Evolutionary conservation across 2,329 filamentous ascomycete genomes (phyloP), one percentile per base, ranked within the genome.

Genomic region (Fusarium austroafricanum): DNA sequence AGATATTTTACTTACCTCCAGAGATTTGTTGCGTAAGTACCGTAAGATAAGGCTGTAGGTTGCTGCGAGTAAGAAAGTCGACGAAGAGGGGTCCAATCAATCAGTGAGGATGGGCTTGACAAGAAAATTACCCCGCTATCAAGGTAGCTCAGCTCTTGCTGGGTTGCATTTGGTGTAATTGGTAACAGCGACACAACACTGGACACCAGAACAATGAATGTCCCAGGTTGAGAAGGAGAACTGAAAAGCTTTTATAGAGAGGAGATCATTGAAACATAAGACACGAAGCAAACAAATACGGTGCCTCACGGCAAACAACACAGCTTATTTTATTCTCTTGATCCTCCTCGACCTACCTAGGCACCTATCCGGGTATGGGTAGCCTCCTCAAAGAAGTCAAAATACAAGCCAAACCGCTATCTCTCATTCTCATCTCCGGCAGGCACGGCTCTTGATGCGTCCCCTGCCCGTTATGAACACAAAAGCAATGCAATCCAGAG

Each of bases 71-170:
- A 56, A 71, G 70, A 71, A 57, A 51, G 56, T 56, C 56, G 52
- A 69, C 39, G 57, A 69, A 28, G 66, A 73, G 70, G 57, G 66
- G 68, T 71, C 71, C 71, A 72, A 72, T 73, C 70, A 45, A 31
- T 64, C 31, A 73, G 37, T 58, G 60, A 45, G 65, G 65, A 68
- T 47, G 53, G 61, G 37, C 61, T 61, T 61, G 61, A 39, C 29
- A 40, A 56, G 37, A 70, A 72, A 73, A 62, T 58, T 71, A 73
- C 71, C 71, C 70, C 71, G 71, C 71, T 73, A 73, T 71, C 44
- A 35, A 65, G 60, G 42, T 51, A 61, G 42, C 26, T 26, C 26
- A 23, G 6, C 21, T 23, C 26, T 26, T 26, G 26, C 26, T 26
- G 9, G 26, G 26, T 26, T 26, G 26, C 42, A 65, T 55, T 61